phyloP scores from a whole-genome alignment of 495 filamentous ascomycete genomes.

The Neurospora sp. region DNA sequence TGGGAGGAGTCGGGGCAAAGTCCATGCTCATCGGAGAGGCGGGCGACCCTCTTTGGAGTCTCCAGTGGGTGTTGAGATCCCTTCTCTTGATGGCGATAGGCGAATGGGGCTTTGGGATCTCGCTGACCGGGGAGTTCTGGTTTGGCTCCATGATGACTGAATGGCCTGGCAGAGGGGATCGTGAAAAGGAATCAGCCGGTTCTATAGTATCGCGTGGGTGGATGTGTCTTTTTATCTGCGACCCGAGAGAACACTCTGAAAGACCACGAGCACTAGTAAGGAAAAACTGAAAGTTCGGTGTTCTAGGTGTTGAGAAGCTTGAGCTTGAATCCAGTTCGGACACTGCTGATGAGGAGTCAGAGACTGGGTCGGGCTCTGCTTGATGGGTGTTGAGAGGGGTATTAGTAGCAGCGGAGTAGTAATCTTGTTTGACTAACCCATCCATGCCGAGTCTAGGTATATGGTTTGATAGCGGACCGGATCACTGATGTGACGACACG shows the following conservation, averaged over 20 bases:
- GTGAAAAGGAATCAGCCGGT: neutral
- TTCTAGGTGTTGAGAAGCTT: neutral
- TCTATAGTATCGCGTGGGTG: neutral
- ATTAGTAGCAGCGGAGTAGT: neutral
- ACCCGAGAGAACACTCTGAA: neutral
- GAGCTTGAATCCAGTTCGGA: neutral
- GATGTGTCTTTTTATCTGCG: neutral
- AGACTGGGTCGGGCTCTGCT: neutral
- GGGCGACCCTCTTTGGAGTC: neutral
- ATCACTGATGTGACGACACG: neutral
- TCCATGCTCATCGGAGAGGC: neutral
- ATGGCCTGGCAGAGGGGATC: neutral
- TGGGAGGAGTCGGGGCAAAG: neutral
- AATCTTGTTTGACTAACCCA: neutral
- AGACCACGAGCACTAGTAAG: neutral
- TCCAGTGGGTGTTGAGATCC: neutral
- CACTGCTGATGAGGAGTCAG: neutral
- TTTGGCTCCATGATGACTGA: neutral
- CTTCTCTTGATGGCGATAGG: neutral
- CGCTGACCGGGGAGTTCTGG: neutral
- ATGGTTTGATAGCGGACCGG: neutral
- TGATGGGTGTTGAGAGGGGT: neutral
- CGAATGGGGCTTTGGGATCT: neutral
- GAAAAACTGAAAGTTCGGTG: neutral
- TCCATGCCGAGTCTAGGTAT: neutral